Percentiles rank a stretch among this genome's conserved stretches.
phyloP scores from a whole-genome alignment of 257 asterid genomes.

The Capsicum rhomboideum region DNA sequence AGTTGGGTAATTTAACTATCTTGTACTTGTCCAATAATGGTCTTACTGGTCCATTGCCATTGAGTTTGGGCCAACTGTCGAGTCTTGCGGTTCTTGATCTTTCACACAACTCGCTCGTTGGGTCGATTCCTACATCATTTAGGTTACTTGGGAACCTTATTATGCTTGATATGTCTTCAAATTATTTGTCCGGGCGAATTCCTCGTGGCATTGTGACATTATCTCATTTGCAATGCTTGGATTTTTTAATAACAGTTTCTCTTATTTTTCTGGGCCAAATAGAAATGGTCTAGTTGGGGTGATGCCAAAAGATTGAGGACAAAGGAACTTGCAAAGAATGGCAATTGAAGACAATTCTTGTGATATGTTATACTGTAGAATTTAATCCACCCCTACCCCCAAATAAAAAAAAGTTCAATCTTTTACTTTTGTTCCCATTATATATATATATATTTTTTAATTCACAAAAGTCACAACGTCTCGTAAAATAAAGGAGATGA shows the following conservation, averaged over 20 bases:
- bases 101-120: constrained; percentile 50
- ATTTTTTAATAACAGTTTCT: constrained; percentile 63
- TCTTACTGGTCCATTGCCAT: constrained; percentile 57
- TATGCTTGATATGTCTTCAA: constrained; percentile 48
- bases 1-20: constrained; percentile 52
- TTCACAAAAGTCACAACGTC: too few relatives aligned
- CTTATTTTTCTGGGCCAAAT: constrained; percentile 14
- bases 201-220: constrained; percentile 51
- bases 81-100: constrained; percentile 58
- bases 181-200: constrained; percentile 56
- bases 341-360: too few relatives aligned
- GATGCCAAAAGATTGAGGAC: too few relatives aligned
- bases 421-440: too few relatives aligned
- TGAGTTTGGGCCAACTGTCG: constrained; percentile 50
- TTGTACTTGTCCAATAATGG: constrained; percentile 55
- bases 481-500: too few relatives aligned
- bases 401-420: too few relatives aligned
- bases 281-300: too few relatives aligned
- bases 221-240: constrained; percentile 41
- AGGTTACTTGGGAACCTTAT: constrained; percentile 43
- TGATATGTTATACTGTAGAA: too few relatives aligned
- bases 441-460: too few relatives aligned
- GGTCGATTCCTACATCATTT: constrained; percentile 38
- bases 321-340: too few relatives aligned
- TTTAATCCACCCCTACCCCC: too few relatives aligned